These are phyloP conservation scores for Apiospora aurea DNA, from an alignment of 2,329 filamentous ascomycete species.

Conservation along the genomic window DNA sequence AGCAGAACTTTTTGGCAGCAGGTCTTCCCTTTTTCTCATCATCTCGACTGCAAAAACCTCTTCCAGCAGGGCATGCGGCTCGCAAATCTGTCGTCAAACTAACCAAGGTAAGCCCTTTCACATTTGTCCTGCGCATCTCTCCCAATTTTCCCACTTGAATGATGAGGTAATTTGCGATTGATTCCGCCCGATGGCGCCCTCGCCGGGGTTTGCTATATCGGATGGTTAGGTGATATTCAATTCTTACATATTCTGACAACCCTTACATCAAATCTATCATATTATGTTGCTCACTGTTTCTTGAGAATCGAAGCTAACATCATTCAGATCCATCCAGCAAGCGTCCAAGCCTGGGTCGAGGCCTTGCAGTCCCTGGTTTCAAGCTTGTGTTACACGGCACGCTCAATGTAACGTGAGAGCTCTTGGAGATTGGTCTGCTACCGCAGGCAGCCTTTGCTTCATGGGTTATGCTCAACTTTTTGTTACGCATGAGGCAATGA, in stretches of 20 bases:
- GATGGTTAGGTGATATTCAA: constrained; percentile 82
- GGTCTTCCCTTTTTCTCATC: not conserved
- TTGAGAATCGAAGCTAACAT: not conserved
- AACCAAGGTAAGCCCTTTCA: constrained; percentile 28
- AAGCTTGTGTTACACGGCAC: not conserved
- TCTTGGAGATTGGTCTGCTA: not conserved
- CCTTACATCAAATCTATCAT: constrained; percentile 12
- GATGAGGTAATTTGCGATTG: constrained; percentile 99
- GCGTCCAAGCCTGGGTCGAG: not conserved
- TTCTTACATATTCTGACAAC: constrained; percentile 99
- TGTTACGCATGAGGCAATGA: not conserved
- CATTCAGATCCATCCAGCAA: not conserved
- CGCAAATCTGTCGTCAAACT: not conserved
- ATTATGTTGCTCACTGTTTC: not conserved
- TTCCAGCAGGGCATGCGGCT: not conserved
- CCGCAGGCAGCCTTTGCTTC: not conserved
- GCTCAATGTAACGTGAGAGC: not conserved
- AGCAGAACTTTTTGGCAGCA: not conserved
- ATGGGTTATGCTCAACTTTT: not conserved
- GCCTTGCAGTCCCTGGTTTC: not conserved
- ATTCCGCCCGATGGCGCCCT: constrained; percentile 84
- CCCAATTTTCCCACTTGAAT: constrained; percentile 51
- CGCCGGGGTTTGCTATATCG: constrained; percentile 88
- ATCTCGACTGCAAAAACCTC: constrained; percentile 3
- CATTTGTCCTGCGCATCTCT: constrained; percentile 24